A percentile compares a stretch with the other conserved stretches of the same genome.
phyloP scores from a whole-genome alignment of 139 green algal species.

The Haematococcus sp. region DNA sequence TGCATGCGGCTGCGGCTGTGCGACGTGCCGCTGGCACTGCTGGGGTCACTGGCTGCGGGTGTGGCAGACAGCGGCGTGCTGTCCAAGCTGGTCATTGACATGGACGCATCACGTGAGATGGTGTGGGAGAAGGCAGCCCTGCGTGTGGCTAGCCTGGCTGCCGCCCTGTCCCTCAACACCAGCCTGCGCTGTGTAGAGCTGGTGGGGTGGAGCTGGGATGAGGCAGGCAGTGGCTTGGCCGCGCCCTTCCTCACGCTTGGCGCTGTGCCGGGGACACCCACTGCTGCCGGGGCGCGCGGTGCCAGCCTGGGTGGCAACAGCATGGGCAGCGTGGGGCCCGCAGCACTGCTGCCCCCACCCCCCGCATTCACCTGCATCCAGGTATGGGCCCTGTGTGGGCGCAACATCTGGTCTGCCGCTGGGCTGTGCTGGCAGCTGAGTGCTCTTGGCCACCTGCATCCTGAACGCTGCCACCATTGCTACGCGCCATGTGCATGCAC shows the following conservation, averaged over 20 bases:
- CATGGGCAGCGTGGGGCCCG: too few relatives aligned
- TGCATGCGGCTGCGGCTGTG: slow-evolving; percentile 5
- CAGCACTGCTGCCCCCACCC: too few relatives aligned
- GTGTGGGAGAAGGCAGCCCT: slow-evolving; percentile 6
- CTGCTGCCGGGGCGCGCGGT: too few relatives aligned
- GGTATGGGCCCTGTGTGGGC: too few relatives aligned
- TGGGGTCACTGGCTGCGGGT: not conserved
- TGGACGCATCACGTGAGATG: slow-evolving; percentile 1
- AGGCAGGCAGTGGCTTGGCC: slow-evolving; percentile 2
- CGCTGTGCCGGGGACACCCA: too few relatives aligned
- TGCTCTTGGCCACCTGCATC: too few relatives aligned
- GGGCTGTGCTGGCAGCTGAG: too few relatives aligned
- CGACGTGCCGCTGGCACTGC: not conserved
- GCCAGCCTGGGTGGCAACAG: too few relatives aligned
- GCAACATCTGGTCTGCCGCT: too few relatives aligned
- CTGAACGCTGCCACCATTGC: too few relatives aligned
- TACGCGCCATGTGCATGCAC: too few relatives aligned
- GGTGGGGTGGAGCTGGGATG: slow-evolving; percentile 2
- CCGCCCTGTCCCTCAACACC: slow-evolving; percentile 6
- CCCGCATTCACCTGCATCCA: too few relatives aligned
- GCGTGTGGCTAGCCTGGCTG: not conserved
- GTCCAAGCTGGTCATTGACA: not conserved
- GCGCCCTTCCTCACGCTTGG: not conserved
- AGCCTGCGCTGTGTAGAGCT: not conserved
- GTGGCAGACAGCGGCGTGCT: not conserved